Conservation (phyloP, 257 asterid species). For the Ehretia macrophylla region DNA sequence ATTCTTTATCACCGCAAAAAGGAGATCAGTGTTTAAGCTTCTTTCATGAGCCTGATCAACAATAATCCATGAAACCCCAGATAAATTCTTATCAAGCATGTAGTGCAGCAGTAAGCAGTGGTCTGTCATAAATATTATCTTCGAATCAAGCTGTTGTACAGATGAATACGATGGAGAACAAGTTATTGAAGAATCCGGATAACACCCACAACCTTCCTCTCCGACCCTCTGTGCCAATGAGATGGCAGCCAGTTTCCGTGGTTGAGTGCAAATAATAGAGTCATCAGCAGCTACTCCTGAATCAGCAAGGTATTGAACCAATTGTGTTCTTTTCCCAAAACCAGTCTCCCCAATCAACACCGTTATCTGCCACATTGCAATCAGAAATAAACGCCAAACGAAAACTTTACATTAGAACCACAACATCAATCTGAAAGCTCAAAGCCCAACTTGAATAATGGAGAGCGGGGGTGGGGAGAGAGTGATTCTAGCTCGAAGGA, state of each 20-base stretch:
- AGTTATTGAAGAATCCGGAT: conserved; percentile 34
- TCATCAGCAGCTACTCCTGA: conserved; percentile 52
- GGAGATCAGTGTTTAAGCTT: conserved; percentile 92
- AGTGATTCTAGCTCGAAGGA: no score
- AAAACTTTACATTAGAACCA: no score
- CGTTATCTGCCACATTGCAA: conserved; percentile 44
- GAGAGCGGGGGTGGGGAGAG: no score
- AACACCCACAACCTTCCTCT: conserved; percentile 72
- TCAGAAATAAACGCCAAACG: no score
- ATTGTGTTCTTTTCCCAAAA: conserved; percentile 94
- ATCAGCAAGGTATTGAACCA: conserved; percentile 91
- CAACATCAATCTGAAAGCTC: no score
- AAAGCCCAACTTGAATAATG: no score
- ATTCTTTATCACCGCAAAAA: conserved; percentile 69
- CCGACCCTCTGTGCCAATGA: conserved; percentile 77
- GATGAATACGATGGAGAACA: conserved; percentile 65
- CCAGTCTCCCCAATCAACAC: conserved; percentile 93
- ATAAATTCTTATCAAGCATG: conserved; percentile 62
- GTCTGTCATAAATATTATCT: conserved; percentile 75
- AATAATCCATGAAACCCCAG: conserved; percentile 70
- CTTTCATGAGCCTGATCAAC: conserved; percentile 99
- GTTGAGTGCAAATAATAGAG: conserved; percentile 84
- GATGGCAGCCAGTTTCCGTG: conserved; percentile 89
- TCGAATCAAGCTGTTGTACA: conserved; percentile 41
- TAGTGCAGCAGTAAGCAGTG: conserved; percentile 82